phyloP scores from a whole-genome alignment of 768 basidiomycete species.

The Russula sp. region DNA sequence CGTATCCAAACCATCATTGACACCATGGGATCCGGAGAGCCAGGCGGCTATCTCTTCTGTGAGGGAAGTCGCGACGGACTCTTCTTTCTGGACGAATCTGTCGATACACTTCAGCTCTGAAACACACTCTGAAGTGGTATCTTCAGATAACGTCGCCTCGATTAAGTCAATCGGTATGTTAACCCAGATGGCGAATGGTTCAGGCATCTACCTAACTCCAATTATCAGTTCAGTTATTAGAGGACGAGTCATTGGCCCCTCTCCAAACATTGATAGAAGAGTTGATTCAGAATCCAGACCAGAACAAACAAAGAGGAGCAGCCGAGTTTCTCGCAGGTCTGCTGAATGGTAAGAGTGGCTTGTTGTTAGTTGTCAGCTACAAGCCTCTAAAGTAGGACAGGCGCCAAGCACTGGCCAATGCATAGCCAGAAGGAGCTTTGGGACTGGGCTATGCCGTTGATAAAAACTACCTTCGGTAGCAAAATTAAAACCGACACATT shows the following conservation, averaged over 20 bases:
- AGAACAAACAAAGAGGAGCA: constrained; percentile 83
- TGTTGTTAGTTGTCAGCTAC: not conserved
- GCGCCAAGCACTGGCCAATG: constrained; percentile 82
- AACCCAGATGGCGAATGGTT: not conserved
- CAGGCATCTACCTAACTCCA: not conserved
- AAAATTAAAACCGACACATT: constrained; percentile 80
- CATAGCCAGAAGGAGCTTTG: constrained; percentile 62
- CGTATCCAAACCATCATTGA: constrained; percentile 41
- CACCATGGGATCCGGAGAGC: constrained; percentile 52
- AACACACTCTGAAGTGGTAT: constrained; percentile 55
- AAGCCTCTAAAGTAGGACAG: constrained; percentile 29
- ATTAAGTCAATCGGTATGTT: constrained; percentile 69
- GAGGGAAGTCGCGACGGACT: constrained; percentile 38
- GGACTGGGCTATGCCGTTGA: constrained; percentile 70
- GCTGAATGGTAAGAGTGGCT: constrained; percentile 41
- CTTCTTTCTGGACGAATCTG: constrained; percentile 61
- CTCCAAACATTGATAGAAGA: constrained; percentile 56
- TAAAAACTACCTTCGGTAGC: constrained; percentile 56
- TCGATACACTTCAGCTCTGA: constrained; percentile 71
- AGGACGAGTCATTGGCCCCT: constrained; percentile 58
- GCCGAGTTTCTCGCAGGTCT: constrained; percentile 77
- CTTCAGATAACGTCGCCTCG: constrained; percentile 62
- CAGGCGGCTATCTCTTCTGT: constrained; percentile 43
- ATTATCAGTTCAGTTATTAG: constrained; percentile 66
- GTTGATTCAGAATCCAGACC: constrained; percentile 61